Evolutionary conservation across 2,329 filamentous ascomycete genomes (phyloP), one percentile per base, ranked within the genome.

Genomic region (Ambrosiella beaveri): DNA sequence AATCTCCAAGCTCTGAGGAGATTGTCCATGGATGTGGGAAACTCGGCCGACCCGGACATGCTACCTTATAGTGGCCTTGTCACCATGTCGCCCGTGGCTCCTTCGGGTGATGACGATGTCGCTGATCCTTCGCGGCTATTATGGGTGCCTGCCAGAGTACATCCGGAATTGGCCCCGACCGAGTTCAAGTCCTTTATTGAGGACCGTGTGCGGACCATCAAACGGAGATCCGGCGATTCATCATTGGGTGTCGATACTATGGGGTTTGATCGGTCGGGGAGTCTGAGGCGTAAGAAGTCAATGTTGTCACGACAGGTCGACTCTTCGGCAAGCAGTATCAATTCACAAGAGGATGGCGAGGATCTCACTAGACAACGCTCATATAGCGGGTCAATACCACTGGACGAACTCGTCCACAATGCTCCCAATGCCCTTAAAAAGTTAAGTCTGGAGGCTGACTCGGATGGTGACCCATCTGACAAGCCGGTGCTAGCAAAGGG

Each of bases 151-250:
- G 93, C 93, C 27, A 82, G 89, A 60, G 78, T 98, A 36, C 93
- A 98, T 65, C 93, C 93, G 0, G 93, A 98, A 70, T 75, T 98
- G 54, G 93, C 93, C 2, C 93, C 93, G 1, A 89, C 86, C 66
- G 93, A 96, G 64, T 98, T 97, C 75, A 96, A 95, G 70, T 91
- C 85, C 1, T 98, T 97, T 64, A 78, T 98, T 1, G 91, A 98
- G 66, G 94, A 90, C 62, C 84, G 90, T 66, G 88, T 96, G 11
- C 86, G 95, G 64, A 85, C 87, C 40, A 95, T 97, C 64, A 84
- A 88, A 68, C 78, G 90, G 63, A 81, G 87, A 64, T 95, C 90
- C 0, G 84, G 85, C 27, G 88, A 84, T 63, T 84, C 76, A 62
- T 75, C 75, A 41, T 71, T 89, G 52, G 80, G 81, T 37, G 71